These are phyloP conservation scores for Podaxis sp. DNA, from an alignment of 768 basidiomycete species.

Conservation along the genomic window DNA sequence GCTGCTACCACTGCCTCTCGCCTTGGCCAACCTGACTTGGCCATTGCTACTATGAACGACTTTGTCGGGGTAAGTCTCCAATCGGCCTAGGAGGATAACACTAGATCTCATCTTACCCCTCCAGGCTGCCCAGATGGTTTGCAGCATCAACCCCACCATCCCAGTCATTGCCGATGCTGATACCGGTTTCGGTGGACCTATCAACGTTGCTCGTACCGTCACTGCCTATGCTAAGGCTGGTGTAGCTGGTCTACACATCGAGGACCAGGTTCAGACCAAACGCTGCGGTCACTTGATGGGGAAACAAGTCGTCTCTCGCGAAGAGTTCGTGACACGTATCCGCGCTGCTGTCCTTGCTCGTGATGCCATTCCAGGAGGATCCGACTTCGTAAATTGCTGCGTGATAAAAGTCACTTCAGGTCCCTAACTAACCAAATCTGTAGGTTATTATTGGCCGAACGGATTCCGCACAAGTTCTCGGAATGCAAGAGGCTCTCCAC, in stretches of 20 bases:
- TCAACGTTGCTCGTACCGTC: conserved; percentile 72
- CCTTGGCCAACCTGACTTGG: conserved; percentile 69
- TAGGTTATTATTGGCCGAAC: conserved; percentile 71
- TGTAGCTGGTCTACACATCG: conserved; percentile 71
- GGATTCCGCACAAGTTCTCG: conserved; percentile 72
- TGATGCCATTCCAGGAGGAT: conserved; percentile 66
- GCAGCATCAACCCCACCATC: conserved; percentile 53
- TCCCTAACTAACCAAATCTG: not conserved
- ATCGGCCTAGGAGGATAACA: not conserved
- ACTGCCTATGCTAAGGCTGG: conserved; percentile 61
- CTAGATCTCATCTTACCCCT: not conserved
- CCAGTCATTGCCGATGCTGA: conserved; percentile 80
- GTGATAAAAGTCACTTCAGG: not conserved
- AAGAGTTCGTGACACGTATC: conserved; percentile 69
- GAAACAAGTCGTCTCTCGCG: conserved; percentile 76
- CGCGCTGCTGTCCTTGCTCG: conserved; percentile 74
- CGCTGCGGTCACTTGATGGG: conserved; percentile 76
- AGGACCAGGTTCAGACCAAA: conserved; percentile 80
- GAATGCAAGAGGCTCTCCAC: conserved; percentile 69
- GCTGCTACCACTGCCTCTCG: conserved; percentile 78
- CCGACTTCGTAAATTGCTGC: conserved; percentile 52
- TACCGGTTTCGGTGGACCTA: conserved; percentile 73
- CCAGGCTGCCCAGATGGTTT: conserved; percentile 66
- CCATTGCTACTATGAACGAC: conserved; percentile 72
- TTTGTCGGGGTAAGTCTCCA: conserved; percentile 48